phyloP scores from a whole-genome alignment of 2,329 filamentous ascomycete species.

The Scopulariopsis brevicaulis region DNA sequence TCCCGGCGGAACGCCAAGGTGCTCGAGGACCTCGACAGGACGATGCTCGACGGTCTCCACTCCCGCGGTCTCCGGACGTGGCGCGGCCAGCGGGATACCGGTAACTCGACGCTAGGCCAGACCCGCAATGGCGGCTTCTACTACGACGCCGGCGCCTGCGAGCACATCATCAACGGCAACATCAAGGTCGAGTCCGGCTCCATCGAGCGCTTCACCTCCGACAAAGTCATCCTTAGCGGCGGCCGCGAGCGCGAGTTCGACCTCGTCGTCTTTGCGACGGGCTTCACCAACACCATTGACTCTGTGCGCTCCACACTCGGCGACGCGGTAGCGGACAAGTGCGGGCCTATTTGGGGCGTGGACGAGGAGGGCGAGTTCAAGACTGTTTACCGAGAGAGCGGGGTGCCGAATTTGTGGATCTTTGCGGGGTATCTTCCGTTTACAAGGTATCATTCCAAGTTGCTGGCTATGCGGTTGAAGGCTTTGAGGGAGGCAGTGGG shows the following conservation, averaged over 20 bases:
- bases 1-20: conserved; percentile 6
- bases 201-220: conserved; percentile 15
- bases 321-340: conserved; percentile 31
- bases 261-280: conserved; percentile 32
- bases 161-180: not conserved
- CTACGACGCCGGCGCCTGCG: not conserved
- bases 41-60: not conserved
- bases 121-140: conserved; percentile 11
- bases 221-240: conserved; percentile 18
- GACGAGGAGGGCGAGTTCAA: conserved; percentile 34
- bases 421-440: conserved; percentile 22
- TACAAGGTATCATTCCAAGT: conserved; percentile 20
- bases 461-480: conserved; percentile 20
- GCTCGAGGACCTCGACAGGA: conserved; percentile 9
- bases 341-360: conserved; percentile 34
- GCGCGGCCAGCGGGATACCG: conserved; percentile 21
- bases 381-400: conserved; percentile 18
- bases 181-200: conserved; percentile 11
- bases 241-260: conserved; percentile 20
- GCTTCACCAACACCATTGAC: conserved; percentile 41
- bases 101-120: conserved; percentile 14
- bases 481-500: conserved; percentile 11
- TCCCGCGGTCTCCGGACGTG: conserved; percentile 16
- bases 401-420: conserved; percentile 22
- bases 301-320: conserved; percentile 36